Evolutionary conservation across 2,329 filamentous ascomycete species (phyloP), one percentile per base, ranked within the genome.

Genomic region (Aspergillus thermomutatus): DNA sequence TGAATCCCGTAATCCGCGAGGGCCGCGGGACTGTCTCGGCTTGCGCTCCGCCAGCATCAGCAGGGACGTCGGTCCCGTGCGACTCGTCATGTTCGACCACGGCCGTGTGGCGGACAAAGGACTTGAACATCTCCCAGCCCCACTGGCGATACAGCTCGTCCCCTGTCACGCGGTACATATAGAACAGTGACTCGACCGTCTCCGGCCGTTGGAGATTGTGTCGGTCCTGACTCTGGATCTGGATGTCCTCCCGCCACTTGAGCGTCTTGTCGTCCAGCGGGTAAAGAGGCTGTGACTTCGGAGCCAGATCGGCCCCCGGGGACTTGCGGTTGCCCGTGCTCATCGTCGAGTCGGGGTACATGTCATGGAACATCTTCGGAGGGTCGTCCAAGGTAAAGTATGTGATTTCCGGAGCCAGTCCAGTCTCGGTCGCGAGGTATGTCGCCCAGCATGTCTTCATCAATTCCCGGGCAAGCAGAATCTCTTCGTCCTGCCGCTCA

Each of bases 391-490:
- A 82, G 53, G 90, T 82, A 75, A 99, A 99, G 76, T 96, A 90
- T 0, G 91, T 90, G 68, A 99, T 99, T 76, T 99, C 94, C 0
- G 90, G 87, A 0, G 94, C 92, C n/a, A 99, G 84, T 0, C 92
- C 93, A 0, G 94, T 97, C 8, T 87, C 84, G 69, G 92, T 97
- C 66, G 82, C 87, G 70, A 91, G 89, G 79, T 99, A 99, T 86
- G 95, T 99, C 68, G 90, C 92, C 90, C 93, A 97, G 81, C 94
- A 99, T 1, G 94, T 97, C 59, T 96, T 93, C 80, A 90, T 97
- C 55, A 99, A 80, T 78, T 99, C 93, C 62, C 86, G 86, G 1
- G 94, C 92, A 27, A 99, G 85, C 59, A 85, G 77, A 78, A 99
- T 92, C 71, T 97, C 91, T 59, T 89, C 88, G 57, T 96, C 92